Evolutionary conservation across 345 rosid genomes (phyloP), one percentile per base, ranked within the genome.

Genomic region (Boechera divaricarpa): DNA sequence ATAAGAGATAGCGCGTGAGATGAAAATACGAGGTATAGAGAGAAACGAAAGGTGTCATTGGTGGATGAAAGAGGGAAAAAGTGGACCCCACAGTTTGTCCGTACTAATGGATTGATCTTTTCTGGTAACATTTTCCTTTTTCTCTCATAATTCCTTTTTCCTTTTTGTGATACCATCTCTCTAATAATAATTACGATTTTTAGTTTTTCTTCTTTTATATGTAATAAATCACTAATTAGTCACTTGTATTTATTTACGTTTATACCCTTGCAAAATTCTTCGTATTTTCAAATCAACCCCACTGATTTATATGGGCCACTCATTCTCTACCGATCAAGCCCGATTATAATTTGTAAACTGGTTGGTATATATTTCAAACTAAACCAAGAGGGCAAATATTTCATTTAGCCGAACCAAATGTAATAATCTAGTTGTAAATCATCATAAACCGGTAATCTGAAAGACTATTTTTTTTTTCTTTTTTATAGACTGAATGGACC

Each of bases 91-190:
- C 70, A 83, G 81, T 67, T 84, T 67, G 78, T 87, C 97, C 90
- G 97, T 91, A 87, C 96, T 81, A 67, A 16, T 89, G 88, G 96
- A 89, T 89, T 93, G 90, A 89, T 88, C 92, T 85, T 84, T 91
- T 91, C 80, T 73, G 89, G 97, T 86, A 93, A 89, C 72, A 67
- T 76, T 84, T 93, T 86, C 95, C 95, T 75, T 91, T 89, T 89
- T 47, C 78, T 86, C 77, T 80, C 92, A 86, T 82, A 85, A 87
- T 89, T 89, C 93, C 67, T 79, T 58, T 82, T 89, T 88, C 91
- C 90, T 77, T 86, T 83, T 88, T 81, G 73, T 84, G 90, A 78
- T 72, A 67, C 82, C 70, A 0, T 7, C 44, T 61, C 73, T 52
- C 68, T 13, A 21, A 0, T 16, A 31, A 42, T 67, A 5, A 63